Conservation (phyloP, 768 basidiomycete genomes). For the Amylocystis lapponica region DNA sequence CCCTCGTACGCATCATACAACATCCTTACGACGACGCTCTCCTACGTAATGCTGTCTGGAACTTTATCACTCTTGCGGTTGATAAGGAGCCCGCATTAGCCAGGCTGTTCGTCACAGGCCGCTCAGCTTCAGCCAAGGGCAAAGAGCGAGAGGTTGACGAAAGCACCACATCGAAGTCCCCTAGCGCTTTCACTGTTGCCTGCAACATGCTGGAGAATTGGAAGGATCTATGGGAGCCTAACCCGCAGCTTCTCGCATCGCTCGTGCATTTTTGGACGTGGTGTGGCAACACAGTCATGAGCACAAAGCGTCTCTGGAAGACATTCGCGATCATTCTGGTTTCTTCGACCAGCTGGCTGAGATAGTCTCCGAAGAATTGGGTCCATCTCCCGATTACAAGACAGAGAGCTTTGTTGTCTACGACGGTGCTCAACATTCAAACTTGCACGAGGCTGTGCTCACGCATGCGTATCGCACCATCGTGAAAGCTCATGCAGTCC, state of each 20-base stretch:
- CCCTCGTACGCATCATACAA: conserved; percentile 65
- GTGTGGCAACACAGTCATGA: conserved; percentile 80
- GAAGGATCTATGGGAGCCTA: conserved; percentile 71
- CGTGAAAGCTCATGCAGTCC: conserved; percentile 69
- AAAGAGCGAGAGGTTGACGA: conserved; percentile 30
- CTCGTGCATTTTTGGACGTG: conserved; percentile 65
- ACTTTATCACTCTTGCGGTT: conserved; percentile 73
- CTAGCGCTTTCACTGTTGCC: conserved; percentile 65
- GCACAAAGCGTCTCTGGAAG: conserved; percentile 54
- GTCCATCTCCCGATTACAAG: conserved; percentile 65
- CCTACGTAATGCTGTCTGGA: conserved; percentile 76
- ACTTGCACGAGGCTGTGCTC: conserved; percentile 55
- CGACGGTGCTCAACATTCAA: conserved; percentile 48
- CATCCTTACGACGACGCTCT: conserved; percentile 76
- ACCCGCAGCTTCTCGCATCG: conserved; percentile 70
- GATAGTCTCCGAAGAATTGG: conserved; percentile 63
- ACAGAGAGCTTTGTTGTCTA: conserved; percentile 41
- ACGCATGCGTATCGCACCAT: conserved; percentile 63
- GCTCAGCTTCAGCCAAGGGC: conserved; percentile 27
- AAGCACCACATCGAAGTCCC: conserved; percentile 22
- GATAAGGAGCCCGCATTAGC: conserved; percentile 85
- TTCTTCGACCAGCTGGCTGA: conserved; percentile 71
- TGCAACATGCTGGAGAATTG: conserved; percentile 60
- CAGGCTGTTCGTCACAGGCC: conserved; percentile 69
- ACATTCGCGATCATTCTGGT: conserved; percentile 45